Conservation (phyloP, 192 early-diverging fungal species). For the Glomus cerebriforme region DNA sequence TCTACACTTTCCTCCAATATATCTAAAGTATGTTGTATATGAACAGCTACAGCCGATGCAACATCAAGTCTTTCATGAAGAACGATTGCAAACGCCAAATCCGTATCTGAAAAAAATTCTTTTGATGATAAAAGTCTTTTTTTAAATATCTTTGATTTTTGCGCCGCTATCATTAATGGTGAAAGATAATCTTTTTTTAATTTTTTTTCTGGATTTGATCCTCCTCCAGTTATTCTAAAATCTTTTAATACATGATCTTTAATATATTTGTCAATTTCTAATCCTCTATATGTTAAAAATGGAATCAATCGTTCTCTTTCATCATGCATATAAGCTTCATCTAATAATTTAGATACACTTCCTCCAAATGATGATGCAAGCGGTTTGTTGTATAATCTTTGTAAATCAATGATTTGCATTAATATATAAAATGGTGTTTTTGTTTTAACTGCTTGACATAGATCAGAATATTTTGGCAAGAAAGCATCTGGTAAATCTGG, state of each 20-base stretch:
- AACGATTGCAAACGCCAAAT: slow-evolving; percentile 28
- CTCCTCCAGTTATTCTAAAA: neutral
- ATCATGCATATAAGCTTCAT: neutral
- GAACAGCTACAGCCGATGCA: neutral
- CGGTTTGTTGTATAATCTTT: neutral
- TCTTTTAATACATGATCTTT: slow-evolving; percentile 12
- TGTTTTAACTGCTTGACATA: slow-evolving; percentile 25
- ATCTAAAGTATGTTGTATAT: slow-evolving; percentile 31
- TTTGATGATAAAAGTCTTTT: neutral
- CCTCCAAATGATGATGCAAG: slow-evolving; percentile 16
- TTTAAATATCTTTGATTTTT: slow-evolving; percentile 9
- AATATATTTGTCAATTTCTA: slow-evolving; percentile 26
- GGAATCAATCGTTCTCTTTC: slow-evolving; percentile 6
- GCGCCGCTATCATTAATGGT: neutral
- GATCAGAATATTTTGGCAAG: slow-evolving; percentile 27
- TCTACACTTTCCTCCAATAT: slow-evolving; percentile 34
- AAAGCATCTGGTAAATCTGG: slow-evolving; percentile 30
- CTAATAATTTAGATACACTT: slow-evolving; percentile 16
- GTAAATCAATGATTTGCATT: slow-evolving; percentile 24
- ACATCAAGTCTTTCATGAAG: slow-evolving; percentile 31
- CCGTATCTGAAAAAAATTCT: slow-evolving; percentile 20
- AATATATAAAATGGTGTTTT: slow-evolving; percentile 30
- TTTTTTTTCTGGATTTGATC: neutral
- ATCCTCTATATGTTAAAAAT: slow-evolving; percentile 7
- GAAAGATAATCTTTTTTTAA: slow-evolving; percentile 25